Evolutionary conservation across 345 rosid genomes (phyloP), one percentile per base, ranked within the genome.

Genomic region (Odontarrhena argentea): DNA sequence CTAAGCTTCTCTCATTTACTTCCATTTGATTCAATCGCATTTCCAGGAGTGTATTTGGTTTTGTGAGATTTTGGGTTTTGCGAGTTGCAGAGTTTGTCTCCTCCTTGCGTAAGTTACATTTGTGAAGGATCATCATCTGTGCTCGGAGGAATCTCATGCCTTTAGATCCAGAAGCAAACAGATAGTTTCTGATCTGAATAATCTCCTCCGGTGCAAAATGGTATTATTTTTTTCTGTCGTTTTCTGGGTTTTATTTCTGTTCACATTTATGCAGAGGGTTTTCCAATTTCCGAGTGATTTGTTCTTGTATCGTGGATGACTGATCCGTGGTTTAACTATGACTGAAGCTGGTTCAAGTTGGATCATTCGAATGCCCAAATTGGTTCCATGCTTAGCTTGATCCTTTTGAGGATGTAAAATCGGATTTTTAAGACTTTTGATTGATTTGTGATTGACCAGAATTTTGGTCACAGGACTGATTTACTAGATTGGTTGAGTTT

Each of bases 131-230:
- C 71, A 18, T 18, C 22, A 3, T 65, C 66, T 42, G 45, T 53
- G 44, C 45, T 63, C 57, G 45, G 70, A 28, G 37, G 37, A 71
- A 7, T 34, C 58, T 63, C 59, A 55, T 71, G 60, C 80, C 41
- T 74, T 69, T 74, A 71, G 85, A 84, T 86, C 86, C 58, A 74
- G 71, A 70, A 77, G 1, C 71, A 15, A 65, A 12, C 66, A 13
- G 3, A 15, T 6, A 25, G 30, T 44, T 53, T 36, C 43, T 73
- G 72, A 73, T 65, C 71, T 53, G 67, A 44, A 59, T 32, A 5
- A 32, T 2, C 36, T 53, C 60, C 73, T 67, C 68, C 63, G 30
- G 51, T 45, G 15, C 10, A 36, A 55, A 25, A 74, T 74, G 77
- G 77, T 74, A 74, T 9, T 9, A 8, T n/a, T 4, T 25, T 26